phyloP scores from a whole-genome alignment of 2,329 filamentous ascomycete genomes.

The Scedosporium dehoogii region DNA sequence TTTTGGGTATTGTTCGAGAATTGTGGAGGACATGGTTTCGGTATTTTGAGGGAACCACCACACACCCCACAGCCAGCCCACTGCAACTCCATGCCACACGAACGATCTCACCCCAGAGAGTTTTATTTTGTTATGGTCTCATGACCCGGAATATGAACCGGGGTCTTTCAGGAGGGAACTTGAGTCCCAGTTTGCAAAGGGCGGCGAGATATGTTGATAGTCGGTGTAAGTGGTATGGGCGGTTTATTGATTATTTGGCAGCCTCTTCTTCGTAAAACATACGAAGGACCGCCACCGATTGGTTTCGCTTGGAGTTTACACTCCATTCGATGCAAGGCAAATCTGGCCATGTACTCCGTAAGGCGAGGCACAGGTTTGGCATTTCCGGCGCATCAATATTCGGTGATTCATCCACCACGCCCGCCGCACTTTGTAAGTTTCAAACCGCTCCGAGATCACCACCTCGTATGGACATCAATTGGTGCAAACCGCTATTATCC shows the following conservation, averaged over 20 bases:
- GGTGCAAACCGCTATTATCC: not conserved
- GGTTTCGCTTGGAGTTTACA: no score
- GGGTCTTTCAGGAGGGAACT: not conserved
- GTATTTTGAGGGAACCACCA: not conserved
- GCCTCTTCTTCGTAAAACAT: no score
- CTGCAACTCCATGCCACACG: not conserved
- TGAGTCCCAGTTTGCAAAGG: no score
- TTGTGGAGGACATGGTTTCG: not conserved
- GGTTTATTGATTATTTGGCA: not conserved
- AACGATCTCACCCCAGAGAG: not conserved
- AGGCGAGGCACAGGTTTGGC: no score
- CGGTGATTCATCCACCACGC: no score
- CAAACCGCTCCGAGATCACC: no score
- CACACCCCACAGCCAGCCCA: not conserved
- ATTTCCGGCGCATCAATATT: no score
- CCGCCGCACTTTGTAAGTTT: no score
- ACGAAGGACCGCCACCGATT: no score
- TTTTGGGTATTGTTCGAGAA: not conserved
- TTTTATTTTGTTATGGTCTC: conserved; percentile 2
- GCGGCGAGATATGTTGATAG: not conserved
- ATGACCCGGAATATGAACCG: not conserved
- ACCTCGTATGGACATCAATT: no score
- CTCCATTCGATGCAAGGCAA: no score
- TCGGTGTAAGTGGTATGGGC: not conserved
- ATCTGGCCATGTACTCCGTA: no score